Evolutionary conservation across 106 monocot species (phyloP), one percentile per base, ranked within the genome.

Genomic region (Apostasia shenzhenica): DNA sequence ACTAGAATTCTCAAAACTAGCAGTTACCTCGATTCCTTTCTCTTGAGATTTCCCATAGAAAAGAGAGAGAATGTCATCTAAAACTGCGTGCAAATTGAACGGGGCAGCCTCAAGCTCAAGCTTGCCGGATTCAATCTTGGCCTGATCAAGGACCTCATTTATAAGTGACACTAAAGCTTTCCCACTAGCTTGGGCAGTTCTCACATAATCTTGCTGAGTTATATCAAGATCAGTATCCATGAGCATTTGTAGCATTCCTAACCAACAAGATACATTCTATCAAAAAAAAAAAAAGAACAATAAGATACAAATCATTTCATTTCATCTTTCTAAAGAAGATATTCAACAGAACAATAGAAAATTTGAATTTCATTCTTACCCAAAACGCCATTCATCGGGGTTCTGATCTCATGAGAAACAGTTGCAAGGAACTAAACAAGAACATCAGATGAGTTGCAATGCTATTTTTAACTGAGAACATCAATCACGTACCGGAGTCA

Each of bases 201-300:
- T 85, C 48, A 93, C 99, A 73, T 85, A 99, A 73, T 99, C 99
- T 80, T 99, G 85, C 68, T 99, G 99, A 71, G 90, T 90, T 75
- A 86, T 76, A 62, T 99, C 99, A 61, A 99, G 76, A 58, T 85
- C 79, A 40, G 99, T 99, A 76, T 93, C 99, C 90, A 99, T 90
- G 49, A 99, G 85, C 99, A 99, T 90, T 79, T 99, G 99, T 59
- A 99, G 71, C 99, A 99, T 99, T 41, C 99, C 99, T 99, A 72
- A 73, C 75, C 51, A 45, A 44, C 45, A 62, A 48, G 26, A 26
- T 26, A 26, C 26, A 26, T 26, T 26, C 26, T 26, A 26, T 26
- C 26, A 26, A 26, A 26, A 26, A 26, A 26, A 26, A 26, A 26
- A 26, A 26, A 26, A 26, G 26, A 26, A 26, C 43, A 62, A n/a